Evolutionary conservation across 257 asterid genomes (phyloP).

Genomic region (Ilex asprella): DNA sequence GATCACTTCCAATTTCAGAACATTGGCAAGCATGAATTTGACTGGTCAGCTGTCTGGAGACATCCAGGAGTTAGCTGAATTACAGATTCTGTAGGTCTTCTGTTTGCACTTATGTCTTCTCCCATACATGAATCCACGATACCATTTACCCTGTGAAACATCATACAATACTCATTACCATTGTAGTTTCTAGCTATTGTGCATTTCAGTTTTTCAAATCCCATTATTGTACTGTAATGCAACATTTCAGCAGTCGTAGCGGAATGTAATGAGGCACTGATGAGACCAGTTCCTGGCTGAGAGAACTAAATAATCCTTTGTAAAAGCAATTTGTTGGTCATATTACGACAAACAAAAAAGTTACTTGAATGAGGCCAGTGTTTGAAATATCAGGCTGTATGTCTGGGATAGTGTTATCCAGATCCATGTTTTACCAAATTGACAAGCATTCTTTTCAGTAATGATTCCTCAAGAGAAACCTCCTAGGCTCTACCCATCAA

Average conservation of each 20-base stretch:
- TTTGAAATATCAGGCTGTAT: no score
- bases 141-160: background rate
- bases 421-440: background rate
- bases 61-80: constrained; percentile 7
- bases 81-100: constrained; percentile 10
- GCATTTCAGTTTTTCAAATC: background rate
- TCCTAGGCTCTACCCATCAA: background rate
- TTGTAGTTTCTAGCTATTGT: background rate
- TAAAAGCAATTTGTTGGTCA: no score
- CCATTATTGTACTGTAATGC: background rate
- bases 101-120: background rate
- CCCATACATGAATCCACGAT: background rate
- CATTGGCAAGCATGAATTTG: background rate
- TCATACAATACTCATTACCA: background rate
- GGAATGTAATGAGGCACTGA: no score
- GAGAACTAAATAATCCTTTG: no score
- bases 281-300: no score
- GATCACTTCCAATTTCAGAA: background rate
- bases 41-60: constrained; percentile 9
- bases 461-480: background rate
- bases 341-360: no score
- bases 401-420: no score
- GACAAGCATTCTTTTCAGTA: background rate
- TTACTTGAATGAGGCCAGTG: no score
- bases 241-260: no score